A percentile compares a stretch with the other conserved stretches of the same genome.
Conservation (phyloP, 257 asterid genomes). For the Solanum pinnatisectum region DNA sequence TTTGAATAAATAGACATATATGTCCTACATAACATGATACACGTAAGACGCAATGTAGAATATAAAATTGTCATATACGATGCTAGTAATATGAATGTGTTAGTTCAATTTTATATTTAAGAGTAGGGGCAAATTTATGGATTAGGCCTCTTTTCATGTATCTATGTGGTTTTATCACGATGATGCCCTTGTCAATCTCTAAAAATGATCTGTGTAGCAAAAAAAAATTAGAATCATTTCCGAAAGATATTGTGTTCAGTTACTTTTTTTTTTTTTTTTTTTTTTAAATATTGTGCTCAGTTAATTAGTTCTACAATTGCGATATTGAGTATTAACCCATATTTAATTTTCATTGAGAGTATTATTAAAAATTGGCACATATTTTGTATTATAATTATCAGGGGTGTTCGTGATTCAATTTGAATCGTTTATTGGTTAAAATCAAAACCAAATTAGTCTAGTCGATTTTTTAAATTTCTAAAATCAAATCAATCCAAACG, state of each 20-base stretch:
- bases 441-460: too few species aligned
- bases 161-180: background rate
- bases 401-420: too few species aligned
- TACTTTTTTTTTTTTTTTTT: too few species aligned
- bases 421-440: too few species aligned
- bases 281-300: background rate
- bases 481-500: too few species aligned
- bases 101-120: too few species aligned
- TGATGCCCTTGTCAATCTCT: background rate
- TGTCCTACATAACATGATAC: accelerated
- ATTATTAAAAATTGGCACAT: background rate
- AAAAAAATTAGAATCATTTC: background rate
- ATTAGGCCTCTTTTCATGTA: background rate
- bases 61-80: too few species aligned
- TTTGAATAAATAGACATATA: too few species aligned
- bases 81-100: too few species aligned
- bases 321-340: background rate
- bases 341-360: background rate
- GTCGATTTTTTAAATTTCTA: too few species aligned
- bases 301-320: background rate
- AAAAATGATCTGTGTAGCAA: background rate
- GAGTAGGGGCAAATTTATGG: background rate
- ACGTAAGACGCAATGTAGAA: too few species aligned
- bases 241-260: background rate
- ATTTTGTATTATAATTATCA: background rate